These are phyloP conservation scores for Aegilops bicornis DNA, from an alignment of 176 grass and related monocot species.

Conservation along the genomic window DNA sequence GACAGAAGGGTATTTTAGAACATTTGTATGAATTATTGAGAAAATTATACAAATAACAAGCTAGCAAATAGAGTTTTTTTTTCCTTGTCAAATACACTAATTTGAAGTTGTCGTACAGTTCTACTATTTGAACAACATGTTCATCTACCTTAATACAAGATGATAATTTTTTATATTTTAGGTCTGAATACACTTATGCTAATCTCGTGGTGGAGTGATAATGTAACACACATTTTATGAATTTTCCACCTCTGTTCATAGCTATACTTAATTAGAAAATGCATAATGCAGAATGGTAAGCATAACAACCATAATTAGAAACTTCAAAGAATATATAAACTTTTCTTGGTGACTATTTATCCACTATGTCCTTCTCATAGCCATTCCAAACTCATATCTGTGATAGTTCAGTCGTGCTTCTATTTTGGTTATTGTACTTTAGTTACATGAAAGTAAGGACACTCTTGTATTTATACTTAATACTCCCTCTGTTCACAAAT, in stretches of 20 bases:
- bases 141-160: background rate
- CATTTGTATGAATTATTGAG: background rate
- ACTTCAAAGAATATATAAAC: background rate
- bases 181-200: background rate
- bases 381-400: background rate
- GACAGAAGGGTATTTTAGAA: slow-evolving; percentile 1
- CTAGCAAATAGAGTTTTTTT: background rate
- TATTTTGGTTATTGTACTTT: background rate
- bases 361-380: background rate
- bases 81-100: background rate
- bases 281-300: background rate
- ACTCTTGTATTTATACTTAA: background rate
- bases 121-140: background rate
- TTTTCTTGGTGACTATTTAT: background rate
- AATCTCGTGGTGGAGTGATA: background rate
- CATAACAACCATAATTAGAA: background rate
- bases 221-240: background rate
- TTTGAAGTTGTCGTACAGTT: background rate
- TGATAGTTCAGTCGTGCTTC: background rate
- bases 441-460: background rate
- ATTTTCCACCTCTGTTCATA: background rate
- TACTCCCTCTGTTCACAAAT: background rate
- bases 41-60: slow-evolving; percentile 22
- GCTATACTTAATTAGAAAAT: background rate
- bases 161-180: background rate